Evolutionary conservation across 176 grass and related monocot genomes (phyloP).

Genomic region (Hordeum vulgare): MorexV3_pseudomolecules_assembly NC_058518.1:482273117-482273616

Average conservation of each 20-base stretch:
- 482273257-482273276: slow-evolving; percentile 65
- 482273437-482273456: slow-evolving; percentile 64
- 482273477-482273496: slow-evolving; percentile 26
- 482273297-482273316: slow-evolving; percentile 60
- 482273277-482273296: slow-evolving; percentile 56
- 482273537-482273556: too few species aligned
- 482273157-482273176: slow-evolving; percentile 61
- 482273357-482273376: slow-evolving; percentile 76
- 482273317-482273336: slow-evolving; percentile 57
- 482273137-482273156: slow-evolving; percentile 76
- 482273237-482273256: slow-evolving; percentile 65
- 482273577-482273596: too few species aligned
- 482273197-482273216: slow-evolving; percentile 93
- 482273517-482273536: slow-evolving; percentile 17
- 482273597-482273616: too few species aligned
- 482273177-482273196: slow-evolving; percentile 86
- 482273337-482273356: slow-evolving; percentile 78
- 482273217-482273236: slow-evolving; percentile 85
- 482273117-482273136: slow-evolving; percentile 48
- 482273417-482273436: slow-evolving; percentile 62
- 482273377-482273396: slow-evolving; percentile 67
- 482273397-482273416: slow-evolving; percentile 57
- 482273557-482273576: too few species aligned
- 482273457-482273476: slow-evolving; percentile 37
- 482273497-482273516: slow-evolving; percentile 24